These are phyloP conservation scores for Nicotiana rustica DNA, from an alignment of 305 asterid species.

Conservation along the genomic window DNA sequence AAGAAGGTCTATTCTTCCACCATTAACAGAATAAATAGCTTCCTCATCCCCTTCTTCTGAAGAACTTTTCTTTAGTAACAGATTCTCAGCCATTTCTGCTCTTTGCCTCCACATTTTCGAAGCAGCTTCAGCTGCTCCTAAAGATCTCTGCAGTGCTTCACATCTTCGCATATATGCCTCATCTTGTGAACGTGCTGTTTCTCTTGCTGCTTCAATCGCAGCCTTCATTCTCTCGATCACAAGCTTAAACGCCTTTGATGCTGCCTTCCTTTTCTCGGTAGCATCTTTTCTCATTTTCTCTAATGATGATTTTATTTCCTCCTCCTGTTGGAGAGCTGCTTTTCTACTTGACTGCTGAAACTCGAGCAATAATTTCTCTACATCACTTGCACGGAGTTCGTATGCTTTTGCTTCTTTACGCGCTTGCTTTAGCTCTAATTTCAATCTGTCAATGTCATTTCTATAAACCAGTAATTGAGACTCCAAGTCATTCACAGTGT, in stretches of 20 bases:
- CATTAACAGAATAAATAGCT: constrained; percentile 47
- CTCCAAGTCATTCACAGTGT: constrained; percentile 45
- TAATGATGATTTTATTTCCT: constrained; percentile 48
- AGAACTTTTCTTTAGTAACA: constrained; percentile 39
- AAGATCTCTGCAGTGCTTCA: constrained; percentile 52
- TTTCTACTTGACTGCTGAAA: constrained; percentile 51
- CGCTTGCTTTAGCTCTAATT: constrained; percentile 48
- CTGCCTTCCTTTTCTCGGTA: constrained; percentile 46
- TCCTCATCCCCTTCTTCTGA: constrained; percentile 40
- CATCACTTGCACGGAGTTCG: constrained; percentile 43
- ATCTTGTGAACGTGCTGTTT: constrained; percentile 44
- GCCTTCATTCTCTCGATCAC: constrained; percentile 50
- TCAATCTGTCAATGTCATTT: constrained; percentile 43
- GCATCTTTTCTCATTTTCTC: constrained; percentile 53
- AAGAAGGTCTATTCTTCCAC: constrained; percentile 53
- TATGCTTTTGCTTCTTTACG: constrained; percentile 39
- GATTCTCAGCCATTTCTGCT: constrained; percentile 47
- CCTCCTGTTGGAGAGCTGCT: constrained; percentile 45
- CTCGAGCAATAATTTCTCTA: constrained; percentile 49
- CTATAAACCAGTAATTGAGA: constrained; percentile 38
- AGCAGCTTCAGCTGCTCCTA: constrained; percentile 53
- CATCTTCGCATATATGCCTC: constrained; percentile 50
- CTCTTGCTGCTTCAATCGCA: constrained; percentile 53
- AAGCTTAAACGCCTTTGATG: constrained; percentile 51
- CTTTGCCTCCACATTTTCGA: constrained; percentile 49